Evolutionary conservation across 1,284 basidiomycete genomes (phyloP).

Genomic region (Rugosomyces carneus): DNA sequence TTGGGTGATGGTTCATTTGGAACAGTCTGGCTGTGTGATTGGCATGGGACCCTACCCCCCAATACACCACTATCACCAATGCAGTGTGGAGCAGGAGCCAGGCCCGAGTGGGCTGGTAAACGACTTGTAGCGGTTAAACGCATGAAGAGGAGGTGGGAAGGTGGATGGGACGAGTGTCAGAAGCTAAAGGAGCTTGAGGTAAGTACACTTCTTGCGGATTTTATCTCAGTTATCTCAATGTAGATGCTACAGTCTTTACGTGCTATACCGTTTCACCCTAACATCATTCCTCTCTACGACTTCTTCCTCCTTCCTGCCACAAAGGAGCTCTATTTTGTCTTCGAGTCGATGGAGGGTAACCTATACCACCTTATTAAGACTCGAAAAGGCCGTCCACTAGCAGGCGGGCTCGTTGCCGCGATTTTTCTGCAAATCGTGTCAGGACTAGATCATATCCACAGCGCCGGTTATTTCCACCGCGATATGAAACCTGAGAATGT

Average conservation of each 20-base stretch:
- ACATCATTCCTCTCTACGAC: constrained; percentile 98
- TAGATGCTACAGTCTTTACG: constrained; percentile 70
- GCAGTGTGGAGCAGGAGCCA: constrained; percentile 83
- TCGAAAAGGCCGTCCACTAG: constrained; percentile 88
- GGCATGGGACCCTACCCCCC: constrained; percentile 92
- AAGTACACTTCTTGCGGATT: constrained; percentile 25
- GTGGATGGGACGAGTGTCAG: constrained; percentile 96
- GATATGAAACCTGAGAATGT: constrained; percentile 99
- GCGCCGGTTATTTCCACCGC: constrained; percentile 93
- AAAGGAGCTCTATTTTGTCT: constrained; percentile 98
- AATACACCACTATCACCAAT: constrained; percentile 84
- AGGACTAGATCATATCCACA: constrained; percentile 92
- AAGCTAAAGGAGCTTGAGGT: constrained; percentile 96
- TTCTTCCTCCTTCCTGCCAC: constrained; percentile 92
- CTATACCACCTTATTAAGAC: constrained; percentile 99
- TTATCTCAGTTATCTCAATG: constrained; percentile 12
- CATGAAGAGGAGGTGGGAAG: constrained; percentile 97
- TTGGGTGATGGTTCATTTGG: constrained; percentile 97
- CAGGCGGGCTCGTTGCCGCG: constrained; percentile 90
- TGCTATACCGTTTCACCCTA: constrained; percentile 90
- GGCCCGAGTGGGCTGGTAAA: constrained; percentile 93
- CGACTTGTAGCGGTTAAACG: constrained; percentile 95
- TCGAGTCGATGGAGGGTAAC: constrained; percentile 99
- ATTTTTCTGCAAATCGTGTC: constrained; percentile 91
- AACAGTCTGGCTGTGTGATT: constrained; percentile 98